These are phyloP conservation scores for Madurella fahalii DNA, from an alignment of 2,329 filamentous ascomycete species.

Conservation along the genomic window DNA sequence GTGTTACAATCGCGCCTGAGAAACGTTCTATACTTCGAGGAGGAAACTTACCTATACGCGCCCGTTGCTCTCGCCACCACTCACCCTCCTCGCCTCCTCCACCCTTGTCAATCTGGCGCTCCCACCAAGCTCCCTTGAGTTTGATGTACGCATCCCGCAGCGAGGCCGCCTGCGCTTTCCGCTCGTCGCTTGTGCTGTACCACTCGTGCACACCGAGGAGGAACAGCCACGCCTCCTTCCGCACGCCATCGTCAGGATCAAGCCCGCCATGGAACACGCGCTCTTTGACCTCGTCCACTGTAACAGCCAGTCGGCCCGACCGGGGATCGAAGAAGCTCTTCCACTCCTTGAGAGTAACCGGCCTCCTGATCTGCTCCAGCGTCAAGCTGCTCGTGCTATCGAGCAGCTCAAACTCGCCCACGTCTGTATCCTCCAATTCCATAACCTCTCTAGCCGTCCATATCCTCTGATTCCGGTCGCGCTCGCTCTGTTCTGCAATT, in stretches of 20 bases:
- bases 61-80: slow-evolving; percentile 94
- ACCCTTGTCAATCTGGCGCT: slow-evolving; percentile 77
- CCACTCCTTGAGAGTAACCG: slow-evolving; percentile 83
- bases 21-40: not conserved
- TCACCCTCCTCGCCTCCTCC: slow-evolving; percentile 79
- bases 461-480: slow-evolving; percentile 77
- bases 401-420: slow-evolving; percentile 92
- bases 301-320: slow-evolving; percentile 72
- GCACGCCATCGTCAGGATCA: slow-evolving; percentile 80
- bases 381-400: slow-evolving; percentile 73
- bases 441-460: slow-evolving; percentile 92
- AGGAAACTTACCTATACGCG: slow-evolving; percentile 72
- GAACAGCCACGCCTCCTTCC: slow-evolving; percentile 97
- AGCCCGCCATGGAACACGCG: slow-evolving; percentile 94
- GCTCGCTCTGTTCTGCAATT: slow-evolving; percentile 93
- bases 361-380: slow-evolving; percentile 70
- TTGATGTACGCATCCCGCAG: slow-evolving; percentile 90
- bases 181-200: slow-evolving; percentile 83
- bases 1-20: slow-evolving; percentile 19
- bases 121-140: slow-evolving; percentile 95
- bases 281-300: slow-evolving; percentile 90
- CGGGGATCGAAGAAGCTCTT: slow-evolving; percentile 76
- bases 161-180: slow-evolving; percentile 76
- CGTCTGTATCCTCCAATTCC: slow-evolving; percentile 88
- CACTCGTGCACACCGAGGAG: slow-evolving; percentile 88